Base-by-base conservation (phyloP, 2,329 filamentous ascomycete genomes). In the Hortaea werneckii region DNA sequence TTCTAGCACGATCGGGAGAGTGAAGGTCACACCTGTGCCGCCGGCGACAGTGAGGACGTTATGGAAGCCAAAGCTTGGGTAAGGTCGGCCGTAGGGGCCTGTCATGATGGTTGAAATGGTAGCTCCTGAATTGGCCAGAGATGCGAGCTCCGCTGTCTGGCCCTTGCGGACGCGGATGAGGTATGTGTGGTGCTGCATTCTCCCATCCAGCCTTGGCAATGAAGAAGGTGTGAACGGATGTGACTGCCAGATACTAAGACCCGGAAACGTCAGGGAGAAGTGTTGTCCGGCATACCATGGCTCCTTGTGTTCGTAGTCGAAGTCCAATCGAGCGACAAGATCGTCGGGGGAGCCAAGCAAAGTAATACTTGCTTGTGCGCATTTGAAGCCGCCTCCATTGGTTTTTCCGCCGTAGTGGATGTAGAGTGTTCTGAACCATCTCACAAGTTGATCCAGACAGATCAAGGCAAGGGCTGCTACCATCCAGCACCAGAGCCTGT, bases 211-310 rank as follows among this genome's bases (percentile, higher is more conserved):
- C 9, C 65, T 70, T 64, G 44, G 79, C 0, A 75, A 60, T 44
- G 74, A 79, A 6, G 80, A 67, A 0, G 80, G 78, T 0, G 81
- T 85, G 57, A 86, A 83, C 0, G 83, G 83, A 55, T 87, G 83
- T 0, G 79, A 79, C 62, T 87, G 82, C 80, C 81, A 85, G 54
- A 86, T 73, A 54, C 74, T 81, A 29, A 78, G 68, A 49, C 80
- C 74, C 0, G 79, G 70, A 55, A 87, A 86, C 60, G 76, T 82
- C 11, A 86, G 67, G 55, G 79, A 86, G 61, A 83, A 86, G 58
- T 87, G 83, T 62, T 86, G 79, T 7, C 83, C 82, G 9, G 83
- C 67, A 9, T 70, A 66, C 82, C 82, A 87, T 2, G 55, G 41
- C 0, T 74, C 61, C 2, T 28, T 11, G 43, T 83, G 79, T 1